Percentiles rank a stretch among this genome's conserved stretches.
These are phyloP conservation scores for Chenopodium formosanum DNA, from an alignment of 148 eudicot species.

Conservation along the genomic window DNA sequence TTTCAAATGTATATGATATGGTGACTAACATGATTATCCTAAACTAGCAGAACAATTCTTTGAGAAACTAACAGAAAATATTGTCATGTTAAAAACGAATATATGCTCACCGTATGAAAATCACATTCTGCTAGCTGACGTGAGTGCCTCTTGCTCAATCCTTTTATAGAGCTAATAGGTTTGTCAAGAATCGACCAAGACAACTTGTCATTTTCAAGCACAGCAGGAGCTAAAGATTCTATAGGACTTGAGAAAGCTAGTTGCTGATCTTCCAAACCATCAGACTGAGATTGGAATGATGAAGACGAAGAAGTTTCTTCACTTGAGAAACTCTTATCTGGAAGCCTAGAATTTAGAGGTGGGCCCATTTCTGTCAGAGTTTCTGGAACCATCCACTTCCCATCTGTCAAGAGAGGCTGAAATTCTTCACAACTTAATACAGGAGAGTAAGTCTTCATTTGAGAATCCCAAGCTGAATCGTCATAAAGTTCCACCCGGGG, in stretches of 20 bases:
- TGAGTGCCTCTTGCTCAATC: slow-evolving; percentile 54
- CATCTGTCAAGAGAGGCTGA: slow-evolving; percentile 39
- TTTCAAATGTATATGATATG: not conserved
- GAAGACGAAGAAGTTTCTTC: slow-evolving; percentile 38
- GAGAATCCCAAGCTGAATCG: slow-evolving; percentile 41
- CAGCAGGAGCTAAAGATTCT: slow-evolving; percentile 34
- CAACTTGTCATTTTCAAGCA: slow-evolving; percentile 32
- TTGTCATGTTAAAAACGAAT: slow-evolving; percentile 4
- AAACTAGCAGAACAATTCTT: not conserved
- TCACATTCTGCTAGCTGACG: slow-evolving; percentile 73
- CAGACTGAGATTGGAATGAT: slow-evolving; percentile 24
- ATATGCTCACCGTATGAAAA: slow-evolving; percentile 68
- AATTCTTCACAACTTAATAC: slow-evolving; percentile 41
- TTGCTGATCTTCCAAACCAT: slow-evolving; percentile 32
- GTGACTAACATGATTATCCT: slow-evolving; percentile 14
- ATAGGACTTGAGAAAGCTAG: slow-evolving; percentile 24
- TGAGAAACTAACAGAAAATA: not conserved
- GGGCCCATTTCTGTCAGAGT: slow-evolving; percentile 39
- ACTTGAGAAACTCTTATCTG: slow-evolving; percentile 18
- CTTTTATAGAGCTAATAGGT: slow-evolving; percentile 56
- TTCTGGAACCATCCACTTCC: slow-evolving; percentile 45
- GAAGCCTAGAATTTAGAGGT: slow-evolving; percentile 31
- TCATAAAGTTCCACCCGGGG: slow-evolving; percentile 61
- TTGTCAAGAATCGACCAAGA: slow-evolving; percentile 57
- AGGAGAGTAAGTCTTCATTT: slow-evolving; percentile 32